A percentile compares a stretch with the other conserved stretches of the same genome.
phyloP scores from a whole-genome alignment of 768 basidiomycete genomes.

The Neoboletus magnificus region DNA sequence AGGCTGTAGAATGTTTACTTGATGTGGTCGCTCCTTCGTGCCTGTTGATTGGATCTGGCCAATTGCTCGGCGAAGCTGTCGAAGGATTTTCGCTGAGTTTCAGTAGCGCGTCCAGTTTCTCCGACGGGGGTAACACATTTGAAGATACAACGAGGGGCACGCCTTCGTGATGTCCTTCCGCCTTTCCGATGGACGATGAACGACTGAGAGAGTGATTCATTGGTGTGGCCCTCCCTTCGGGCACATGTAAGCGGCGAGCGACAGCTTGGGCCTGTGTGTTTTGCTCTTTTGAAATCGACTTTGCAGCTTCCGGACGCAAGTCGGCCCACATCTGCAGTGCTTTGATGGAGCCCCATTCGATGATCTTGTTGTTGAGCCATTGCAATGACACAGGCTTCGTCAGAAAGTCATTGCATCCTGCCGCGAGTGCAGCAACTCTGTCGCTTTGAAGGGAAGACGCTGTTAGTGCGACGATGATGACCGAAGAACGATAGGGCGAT shows the following conservation, averaged over 20 bases:
- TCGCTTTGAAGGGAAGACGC: constrained; percentile 94
- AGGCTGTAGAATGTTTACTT: constrained; percentile 13
- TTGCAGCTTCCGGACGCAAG: constrained; percentile 57
- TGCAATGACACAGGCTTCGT: constrained; percentile 94
- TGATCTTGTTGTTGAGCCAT: constrained; percentile 98
- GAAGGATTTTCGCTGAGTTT: constrained; percentile 22
- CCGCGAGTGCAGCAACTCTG: constrained; percentile 94
- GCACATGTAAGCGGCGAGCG: constrained; percentile 47
- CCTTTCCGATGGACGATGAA: constrained; percentile 35
- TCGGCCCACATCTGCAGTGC: constrained; percentile 92
- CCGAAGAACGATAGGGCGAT: constrained; percentile 83
- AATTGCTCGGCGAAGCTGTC: constrained; percentile 9
- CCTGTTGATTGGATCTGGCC: not conserved
- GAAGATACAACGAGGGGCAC: constrained; percentile 17
- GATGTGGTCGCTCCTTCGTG: constrained; percentile 28
- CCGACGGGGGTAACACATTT: constrained; percentile 12
- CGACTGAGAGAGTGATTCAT: constrained; percentile 34
- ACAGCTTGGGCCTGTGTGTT: constrained; percentile 46
- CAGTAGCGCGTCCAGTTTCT: constrained; percentile 25
- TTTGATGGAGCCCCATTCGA: constrained; percentile 99
- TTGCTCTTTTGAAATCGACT: constrained; percentile 45
- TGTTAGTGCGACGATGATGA: constrained; percentile 99
- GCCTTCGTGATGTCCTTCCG: constrained; percentile 18
- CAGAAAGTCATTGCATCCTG: constrained; percentile 97
- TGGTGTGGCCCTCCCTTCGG: constrained; percentile 43